Conservation (phyloP, 129 eudicot species). For the Arctium minus region DNA sequence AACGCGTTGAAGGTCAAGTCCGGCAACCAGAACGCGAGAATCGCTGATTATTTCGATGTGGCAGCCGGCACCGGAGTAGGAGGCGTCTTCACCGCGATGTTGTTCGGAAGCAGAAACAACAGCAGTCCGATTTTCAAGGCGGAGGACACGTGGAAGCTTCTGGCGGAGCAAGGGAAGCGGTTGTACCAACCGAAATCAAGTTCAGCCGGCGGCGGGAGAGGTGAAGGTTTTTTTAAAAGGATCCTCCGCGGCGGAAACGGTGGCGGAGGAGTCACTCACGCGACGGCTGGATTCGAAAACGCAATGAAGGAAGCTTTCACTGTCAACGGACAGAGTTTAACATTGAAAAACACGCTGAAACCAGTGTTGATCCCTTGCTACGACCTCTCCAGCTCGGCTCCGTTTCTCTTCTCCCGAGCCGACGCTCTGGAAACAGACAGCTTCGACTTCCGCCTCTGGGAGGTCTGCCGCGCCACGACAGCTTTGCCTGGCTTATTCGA, state of each 20-base stretch:
- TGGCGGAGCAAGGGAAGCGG: conserved; percentile 17
- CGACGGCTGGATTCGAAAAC: conserved; percentile 21
- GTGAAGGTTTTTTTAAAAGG: conserved; percentile 15
- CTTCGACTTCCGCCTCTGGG: conserved; percentile 29
- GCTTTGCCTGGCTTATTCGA: conserved; percentile 27
- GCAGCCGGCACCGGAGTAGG: conserved; percentile 37
- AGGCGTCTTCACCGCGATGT: conserved; percentile 31
- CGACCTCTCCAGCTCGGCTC: conserved; percentile 48
- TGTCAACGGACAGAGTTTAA: conserved; percentile 4
- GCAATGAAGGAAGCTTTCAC: conserved; percentile 19
- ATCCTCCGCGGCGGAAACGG: conserved; percentile 24
- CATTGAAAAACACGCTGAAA: conserved; percentile 29
- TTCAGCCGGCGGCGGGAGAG: neutral
- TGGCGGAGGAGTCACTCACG: neutral
- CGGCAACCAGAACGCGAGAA: conserved; percentile 57
- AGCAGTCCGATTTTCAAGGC: conserved; percentile 27
- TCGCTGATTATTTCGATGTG: conserved; percentile 36
- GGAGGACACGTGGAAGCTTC: conserved; percentile 31
- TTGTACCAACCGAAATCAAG: conserved; percentile 27
- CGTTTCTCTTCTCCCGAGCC: conserved; percentile 36
- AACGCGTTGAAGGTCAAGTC: conserved; percentile 62
- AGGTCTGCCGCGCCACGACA: conserved; percentile 36
- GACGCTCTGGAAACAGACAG: conserved; percentile 37
- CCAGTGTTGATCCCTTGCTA: conserved; percentile 64
- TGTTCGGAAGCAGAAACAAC: conserved; percentile 18